Conservation (phyloP, 495 filamentous ascomycete genomes). For the Aspergillus homomorphus region DNA sequence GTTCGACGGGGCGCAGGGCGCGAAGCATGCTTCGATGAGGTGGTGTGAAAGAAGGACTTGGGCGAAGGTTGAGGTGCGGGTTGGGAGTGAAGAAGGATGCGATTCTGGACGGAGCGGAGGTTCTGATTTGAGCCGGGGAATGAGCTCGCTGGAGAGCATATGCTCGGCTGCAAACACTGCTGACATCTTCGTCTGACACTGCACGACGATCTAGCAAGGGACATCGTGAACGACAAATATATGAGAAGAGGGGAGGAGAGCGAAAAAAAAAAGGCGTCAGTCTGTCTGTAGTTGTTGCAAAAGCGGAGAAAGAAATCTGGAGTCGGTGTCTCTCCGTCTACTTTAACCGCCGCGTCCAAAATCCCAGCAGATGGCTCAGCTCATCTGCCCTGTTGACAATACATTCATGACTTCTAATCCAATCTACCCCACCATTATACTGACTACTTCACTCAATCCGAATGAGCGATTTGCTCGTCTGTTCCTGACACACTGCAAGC, state of each 20-base stretch:
- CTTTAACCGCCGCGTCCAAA: background rate
- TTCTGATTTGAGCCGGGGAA: background rate
- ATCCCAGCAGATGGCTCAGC: too few species aligned
- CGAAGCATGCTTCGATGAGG: constrained; percentile 4
- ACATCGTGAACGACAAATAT: constrained; percentile 15
- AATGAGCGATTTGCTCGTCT: background rate
- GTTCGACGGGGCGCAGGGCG: constrained; percentile 5
- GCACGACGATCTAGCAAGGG: background rate
- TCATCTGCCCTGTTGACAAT: too few species aligned
- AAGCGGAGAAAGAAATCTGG: background rate
- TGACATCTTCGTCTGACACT: background rate
- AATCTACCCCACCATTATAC: too few species aligned
- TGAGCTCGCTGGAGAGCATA: background rate
- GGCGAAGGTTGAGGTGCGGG: constrained; percentile 1
- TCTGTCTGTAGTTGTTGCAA: background rate
- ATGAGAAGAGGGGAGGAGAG: constrained; percentile 15
- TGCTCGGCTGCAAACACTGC: background rate
- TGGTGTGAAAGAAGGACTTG: constrained; percentile 23
- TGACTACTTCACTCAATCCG: background rate
- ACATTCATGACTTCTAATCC: too few species aligned
- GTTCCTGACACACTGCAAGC: background rate
- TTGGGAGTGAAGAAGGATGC: constrained; percentile 8
- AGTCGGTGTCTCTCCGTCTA: background rate
- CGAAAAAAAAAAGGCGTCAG: background rate
- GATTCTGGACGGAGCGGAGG: background rate